These are phyloP conservation scores for Combretum micranthum DNA, from an alignment of 345 rosid genomes.

Conservation along the genomic window DNA sequence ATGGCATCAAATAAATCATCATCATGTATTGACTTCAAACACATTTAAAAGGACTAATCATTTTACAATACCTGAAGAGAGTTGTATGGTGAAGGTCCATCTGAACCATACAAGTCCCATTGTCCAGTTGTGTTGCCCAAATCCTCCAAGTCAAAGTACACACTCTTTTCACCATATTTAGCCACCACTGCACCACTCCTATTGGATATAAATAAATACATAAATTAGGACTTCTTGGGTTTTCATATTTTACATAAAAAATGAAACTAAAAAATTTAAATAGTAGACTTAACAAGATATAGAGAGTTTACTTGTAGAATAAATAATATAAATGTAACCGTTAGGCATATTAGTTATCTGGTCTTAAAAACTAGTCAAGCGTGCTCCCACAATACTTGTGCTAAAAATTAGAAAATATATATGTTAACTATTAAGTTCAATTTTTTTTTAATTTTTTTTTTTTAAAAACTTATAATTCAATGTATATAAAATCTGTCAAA, in stretches of 20 bases:
- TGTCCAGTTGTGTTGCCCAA: slow-evolving; percentile 93
- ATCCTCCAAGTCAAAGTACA: slow-evolving; percentile 95
- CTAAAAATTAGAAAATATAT: too few relatives aligned
- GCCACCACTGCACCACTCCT: slow-evolving; percentile 72
- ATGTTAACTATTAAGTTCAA: too few relatives aligned
- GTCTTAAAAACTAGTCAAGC: too few relatives aligned
- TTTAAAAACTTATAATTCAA: too few relatives aligned
- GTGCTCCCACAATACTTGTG: too few relatives aligned
- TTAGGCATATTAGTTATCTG: not conserved
- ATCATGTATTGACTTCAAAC: not conserved
- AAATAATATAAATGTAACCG: not conserved
- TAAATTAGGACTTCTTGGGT: too few relatives aligned
- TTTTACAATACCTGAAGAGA: slow-evolving; percentile 62
- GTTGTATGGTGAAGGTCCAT: slow-evolving; percentile 96
- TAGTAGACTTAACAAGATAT: not conserved
- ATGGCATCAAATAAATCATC: not conserved
- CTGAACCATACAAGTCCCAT: slow-evolving; percentile 96
- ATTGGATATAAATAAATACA: too few relatives aligned
- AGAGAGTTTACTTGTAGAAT: not conserved
- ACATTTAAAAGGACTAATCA: not conserved
- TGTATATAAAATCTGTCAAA: too few relatives aligned
- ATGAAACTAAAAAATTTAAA: not conserved
- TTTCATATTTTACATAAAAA: not conserved
- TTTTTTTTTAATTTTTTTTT: too few relatives aligned
- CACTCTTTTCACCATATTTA: slow-evolving; percentile 93